Evolutionary conservation across 2,329 filamentous ascomycete species (phyloP), one percentile per base, ranked within the genome.

Genomic region (Penicillium sp.): DNA sequence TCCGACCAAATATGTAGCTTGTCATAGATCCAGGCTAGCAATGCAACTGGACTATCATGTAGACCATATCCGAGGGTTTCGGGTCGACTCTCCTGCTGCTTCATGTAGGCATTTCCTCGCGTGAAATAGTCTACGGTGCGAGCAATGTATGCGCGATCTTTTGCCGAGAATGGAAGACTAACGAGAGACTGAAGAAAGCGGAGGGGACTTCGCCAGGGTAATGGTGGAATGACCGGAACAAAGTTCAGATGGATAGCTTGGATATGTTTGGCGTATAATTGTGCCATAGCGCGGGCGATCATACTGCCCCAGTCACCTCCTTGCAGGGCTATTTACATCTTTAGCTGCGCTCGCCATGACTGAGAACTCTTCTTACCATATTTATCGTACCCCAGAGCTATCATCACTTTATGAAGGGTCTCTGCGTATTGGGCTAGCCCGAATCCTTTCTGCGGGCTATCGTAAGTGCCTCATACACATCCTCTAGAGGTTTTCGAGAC

Each of bases 1-100:
- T 93, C 90, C 0, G 87, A 87, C 91, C 90, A 94, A 67, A 90
- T 87, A 66, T 89, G 85, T 40, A 94, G 77, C 72, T 94, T 94
- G 76, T 94, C 91, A 66, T 90, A 90, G 37, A 94, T 87, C 91
- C 91, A 95, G 0, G 89, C 85, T 1, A 94, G 79, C 3, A 92
- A 77, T 0, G 84, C 89, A 0, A 91, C 84, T 0, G 91, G 91
- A 6, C 84, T 88, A 71, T 93, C 90, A 0, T 85, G 81, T 3
- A 93, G 80, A 0, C 81, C 86, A 69, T 91, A 91, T 0, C 87
- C 88, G 0, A 93, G 71, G 0, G 91, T 94, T 55, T 91, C 86
- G 0, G 91, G 91, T 59, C 89, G 88, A 0, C 90, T 92, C 13
- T 78, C 76, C 67, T 92, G 89, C 61, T 84, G 76, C 1, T 80